These are phyloP conservation scores for Perkinsus chesapeaki DNA, from an alignment of 169 alveolate genomes.

Conservation along the genomic window DNA sequence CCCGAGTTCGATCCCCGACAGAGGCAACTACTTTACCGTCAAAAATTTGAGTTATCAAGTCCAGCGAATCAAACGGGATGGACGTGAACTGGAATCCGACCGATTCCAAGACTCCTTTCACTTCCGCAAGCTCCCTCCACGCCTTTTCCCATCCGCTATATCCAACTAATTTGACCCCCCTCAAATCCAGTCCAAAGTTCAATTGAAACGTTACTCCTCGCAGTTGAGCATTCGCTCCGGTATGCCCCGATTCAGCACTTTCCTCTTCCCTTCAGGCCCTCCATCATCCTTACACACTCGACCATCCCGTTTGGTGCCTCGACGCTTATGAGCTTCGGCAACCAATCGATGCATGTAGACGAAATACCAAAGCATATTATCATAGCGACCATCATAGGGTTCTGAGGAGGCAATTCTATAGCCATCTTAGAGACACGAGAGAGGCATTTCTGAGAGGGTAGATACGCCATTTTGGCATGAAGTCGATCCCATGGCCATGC, in stretches of 20 bases:
- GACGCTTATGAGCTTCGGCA: not conserved
- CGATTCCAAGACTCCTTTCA: no score
- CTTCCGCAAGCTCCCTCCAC: no score
- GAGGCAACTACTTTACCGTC: no score
- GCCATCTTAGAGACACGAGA: not conserved
- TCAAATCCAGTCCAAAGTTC: not conserved
- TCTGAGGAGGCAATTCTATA: not conserved
- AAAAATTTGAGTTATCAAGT: no score
- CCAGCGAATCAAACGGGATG: no score
- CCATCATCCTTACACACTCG: not conserved
- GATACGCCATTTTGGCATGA: no score
- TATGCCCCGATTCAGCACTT: not conserved
- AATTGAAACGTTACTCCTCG: not conserved
- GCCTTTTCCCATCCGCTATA: no score
- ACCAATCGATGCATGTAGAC: not conserved
- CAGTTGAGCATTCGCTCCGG: not conserved
- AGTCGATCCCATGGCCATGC: no score
- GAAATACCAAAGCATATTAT: not conserved
- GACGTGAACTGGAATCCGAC: no score
- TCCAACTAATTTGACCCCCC: no score
- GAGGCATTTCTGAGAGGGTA: not conserved
- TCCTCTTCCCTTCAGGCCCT: not conserved
- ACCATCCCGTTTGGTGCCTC: not conserved
- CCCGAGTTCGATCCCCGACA: constrained; percentile 1
- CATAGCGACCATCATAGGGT: not conserved